Conservation (phyloP, 345 rosid genomes). For the Boechera divaricarpa region DNA sequence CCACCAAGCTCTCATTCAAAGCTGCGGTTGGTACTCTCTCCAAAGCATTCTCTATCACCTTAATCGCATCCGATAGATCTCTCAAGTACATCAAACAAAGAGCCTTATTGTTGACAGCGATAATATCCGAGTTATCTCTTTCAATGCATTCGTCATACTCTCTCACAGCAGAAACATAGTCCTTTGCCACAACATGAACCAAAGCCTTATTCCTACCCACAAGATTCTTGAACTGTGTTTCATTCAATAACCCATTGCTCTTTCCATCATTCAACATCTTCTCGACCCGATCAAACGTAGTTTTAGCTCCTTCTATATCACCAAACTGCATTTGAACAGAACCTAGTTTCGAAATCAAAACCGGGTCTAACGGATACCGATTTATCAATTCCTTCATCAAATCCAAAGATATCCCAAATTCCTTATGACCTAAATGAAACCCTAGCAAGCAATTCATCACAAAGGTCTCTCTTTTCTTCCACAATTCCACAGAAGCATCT, state of each 20-base stretch:
- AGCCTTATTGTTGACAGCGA: conserved; percentile 86
- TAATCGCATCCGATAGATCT: conserved; percentile 84
- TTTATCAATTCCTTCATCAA: conserved; percentile 59
- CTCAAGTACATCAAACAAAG: conserved; percentile 94
- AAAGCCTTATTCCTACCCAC: conserved; percentile 85
- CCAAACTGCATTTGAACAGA: conserved; percentile 92
- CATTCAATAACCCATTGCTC: conserved; percentile 45
- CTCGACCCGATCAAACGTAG: conserved; percentile 63
- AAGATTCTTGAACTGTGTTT: conserved; percentile 68
- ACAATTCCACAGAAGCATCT: conserved; percentile 51
- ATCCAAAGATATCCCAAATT: conserved; percentile 69
- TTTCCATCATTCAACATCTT: conserved; percentile 52
- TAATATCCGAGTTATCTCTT: conserved; percentile 71
- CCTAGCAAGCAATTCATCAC: conserved; percentile 72
- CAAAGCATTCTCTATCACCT: conserved; percentile 82
- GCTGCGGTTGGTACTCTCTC: conserved; percentile 90
- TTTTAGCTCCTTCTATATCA: conserved; percentile 78
- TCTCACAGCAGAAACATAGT: conserved; percentile 86
- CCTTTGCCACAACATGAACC: conserved; percentile 86
- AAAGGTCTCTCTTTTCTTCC: conserved; percentile 75
- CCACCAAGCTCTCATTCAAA: conserved; percentile 87
- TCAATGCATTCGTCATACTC: conserved; percentile 92
- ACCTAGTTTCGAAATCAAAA: conserved; percentile 77
- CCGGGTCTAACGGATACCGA: conserved; percentile 59
- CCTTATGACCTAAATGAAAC: conserved; percentile 73